phyloP scores from a whole-genome alignment of 1,139 yeast genomes.

The Candida anutae region DNA sequence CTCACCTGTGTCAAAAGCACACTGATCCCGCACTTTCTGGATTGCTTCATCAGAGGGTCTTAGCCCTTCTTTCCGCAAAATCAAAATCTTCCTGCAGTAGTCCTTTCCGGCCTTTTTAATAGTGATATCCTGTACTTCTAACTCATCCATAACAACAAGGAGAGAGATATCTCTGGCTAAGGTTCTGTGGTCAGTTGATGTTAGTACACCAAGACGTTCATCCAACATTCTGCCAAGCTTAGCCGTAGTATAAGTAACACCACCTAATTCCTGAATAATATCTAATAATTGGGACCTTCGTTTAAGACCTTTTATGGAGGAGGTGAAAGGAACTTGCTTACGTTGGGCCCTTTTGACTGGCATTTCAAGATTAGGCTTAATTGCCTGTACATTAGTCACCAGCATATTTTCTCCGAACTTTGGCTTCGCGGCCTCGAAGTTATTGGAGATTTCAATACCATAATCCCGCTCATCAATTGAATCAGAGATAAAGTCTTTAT shows the following conservation, averaged over 20 bases:
- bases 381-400: conserved; percentile 5
- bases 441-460: not conserved
- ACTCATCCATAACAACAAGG: conserved; percentile 11
- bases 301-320: conserved; percentile 11
- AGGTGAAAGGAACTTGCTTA: conserved; percentile 4
- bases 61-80: conserved; percentile 18
- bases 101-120: conserved; percentile 23
- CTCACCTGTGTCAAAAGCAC: conserved; percentile 19
- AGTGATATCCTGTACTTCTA: conserved; percentile 22
- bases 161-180: conserved; percentile 34
- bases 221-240: conserved; percentile 31
- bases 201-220: conserved; percentile 22
- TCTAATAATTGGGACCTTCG: conserved; percentile 29
- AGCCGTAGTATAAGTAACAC: conserved; percentile 30
- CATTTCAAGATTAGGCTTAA: conserved; percentile 6
- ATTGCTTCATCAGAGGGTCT: conserved; percentile 24
- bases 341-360: conserved; percentile 1
- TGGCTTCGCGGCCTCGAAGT: conserved; percentile 1
- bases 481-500: not conserved
- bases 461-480: conserved; percentile 1
- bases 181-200: conserved; percentile 42
- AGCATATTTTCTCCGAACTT: conserved; percentile 1
- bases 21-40: conserved; percentile 16
- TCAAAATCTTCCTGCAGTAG: conserved; percentile 26
- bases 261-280: conserved; percentile 32